Evolutionary conservation across 2,329 filamentous ascomycete species (phyloP), one percentile per base, ranked within the genome.

Genomic region (Aspergillus fumigatiaffinis): DNA sequence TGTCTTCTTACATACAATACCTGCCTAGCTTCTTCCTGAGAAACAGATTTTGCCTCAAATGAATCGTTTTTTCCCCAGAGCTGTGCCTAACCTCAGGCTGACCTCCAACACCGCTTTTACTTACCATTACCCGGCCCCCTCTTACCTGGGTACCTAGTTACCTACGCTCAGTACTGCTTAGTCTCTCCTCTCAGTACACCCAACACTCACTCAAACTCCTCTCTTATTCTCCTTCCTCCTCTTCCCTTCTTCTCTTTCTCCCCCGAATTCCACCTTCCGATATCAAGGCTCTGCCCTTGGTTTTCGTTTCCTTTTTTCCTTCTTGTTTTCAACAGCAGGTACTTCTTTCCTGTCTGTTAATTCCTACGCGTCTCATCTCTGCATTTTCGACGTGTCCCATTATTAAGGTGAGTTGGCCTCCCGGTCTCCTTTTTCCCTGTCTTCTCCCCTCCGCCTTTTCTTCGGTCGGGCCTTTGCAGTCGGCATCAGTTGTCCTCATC

Each of bases 261-360:
- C 53, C 50, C 53, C 49, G 28, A 50, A 53, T 57, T 57, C 51
- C 58, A 56, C 56, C 56, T 59, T 60, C 58, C 38, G 53, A 56
- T 60, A 63, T 64, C 63, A 60, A 65, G 64, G 60, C 59, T 38
- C 55, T 52, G 57, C 55, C 62, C 58, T 63, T 65, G 60, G 54
- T 57, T 53, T 50, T 49, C 48, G n/a, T 57, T 58, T 51, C 23
- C 26, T 28, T 54, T 56, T 58, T 52, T 28, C 41, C 26, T 50
- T 56, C 54, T 29, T 42, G 50, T 35, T 55, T 21, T 58, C 52
- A 26, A 46, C 44, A 26, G 44, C 44, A 47, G 42, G 53, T 55
- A 49, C 50, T 52, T 52, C 49, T 51, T 50, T 50, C 50, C 52
- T 50, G 51, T 47, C 25, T 35, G 35, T 51, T 52, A 49, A 23